These are phyloP conservation scores for Pleurotus eryngii DNA, from an alignment of 768 basidiomycete species.

Conservation along the genomic window DNA sequence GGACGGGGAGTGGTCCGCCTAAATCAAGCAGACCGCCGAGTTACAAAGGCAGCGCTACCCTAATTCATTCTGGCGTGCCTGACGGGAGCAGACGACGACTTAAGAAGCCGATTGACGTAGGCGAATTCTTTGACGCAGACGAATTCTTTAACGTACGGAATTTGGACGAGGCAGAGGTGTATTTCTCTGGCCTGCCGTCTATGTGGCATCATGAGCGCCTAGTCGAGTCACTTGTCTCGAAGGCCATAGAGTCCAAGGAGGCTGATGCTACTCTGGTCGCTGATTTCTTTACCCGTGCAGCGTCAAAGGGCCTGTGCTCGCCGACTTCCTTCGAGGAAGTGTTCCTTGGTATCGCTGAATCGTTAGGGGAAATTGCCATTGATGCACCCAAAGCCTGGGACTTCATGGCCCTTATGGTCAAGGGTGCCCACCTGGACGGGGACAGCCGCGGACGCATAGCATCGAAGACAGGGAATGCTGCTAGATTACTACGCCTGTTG, in stretches of 20 bases:
- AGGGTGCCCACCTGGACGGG: conserved; percentile 63
- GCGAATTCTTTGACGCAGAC: conserved; percentile 62
- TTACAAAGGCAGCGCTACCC: conserved; percentile 49
- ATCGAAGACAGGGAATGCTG: conserved; percentile 55
- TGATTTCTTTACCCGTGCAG: conserved; percentile 65
- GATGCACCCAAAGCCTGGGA: conserved; percentile 86
- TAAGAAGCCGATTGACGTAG: conserved; percentile 73
- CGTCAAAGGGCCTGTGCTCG: conserved; percentile 58
- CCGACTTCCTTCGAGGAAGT: conserved; percentile 69
- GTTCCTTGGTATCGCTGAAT: conserved; percentile 63
- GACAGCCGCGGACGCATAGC: conserved; percentile 54
- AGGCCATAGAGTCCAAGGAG: conserved; percentile 79
- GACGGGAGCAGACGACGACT: conserved; percentile 69
- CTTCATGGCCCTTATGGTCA: conserved; percentile 72
- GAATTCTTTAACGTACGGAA: conserved; percentile 86
- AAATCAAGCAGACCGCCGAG: conserved; percentile 47
- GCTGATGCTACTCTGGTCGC: conserved; percentile 75
- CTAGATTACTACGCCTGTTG: conserved; percentile 15
- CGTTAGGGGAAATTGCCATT: conserved; percentile 84
- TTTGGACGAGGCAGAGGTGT: conserved; percentile 83
- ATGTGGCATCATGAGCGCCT: conserved; percentile 63
- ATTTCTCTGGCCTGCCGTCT: conserved; percentile 72
- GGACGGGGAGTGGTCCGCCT: conserved; percentile 26
- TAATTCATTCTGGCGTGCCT: conserved; percentile 39
- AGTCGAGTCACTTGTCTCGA: conserved; percentile 70